Evolutionary conservation across 352 stramenopile genomes (phyloP), one percentile per base, ranked within the genome.

Genomic region (Achlya hypogyna): DNA sequence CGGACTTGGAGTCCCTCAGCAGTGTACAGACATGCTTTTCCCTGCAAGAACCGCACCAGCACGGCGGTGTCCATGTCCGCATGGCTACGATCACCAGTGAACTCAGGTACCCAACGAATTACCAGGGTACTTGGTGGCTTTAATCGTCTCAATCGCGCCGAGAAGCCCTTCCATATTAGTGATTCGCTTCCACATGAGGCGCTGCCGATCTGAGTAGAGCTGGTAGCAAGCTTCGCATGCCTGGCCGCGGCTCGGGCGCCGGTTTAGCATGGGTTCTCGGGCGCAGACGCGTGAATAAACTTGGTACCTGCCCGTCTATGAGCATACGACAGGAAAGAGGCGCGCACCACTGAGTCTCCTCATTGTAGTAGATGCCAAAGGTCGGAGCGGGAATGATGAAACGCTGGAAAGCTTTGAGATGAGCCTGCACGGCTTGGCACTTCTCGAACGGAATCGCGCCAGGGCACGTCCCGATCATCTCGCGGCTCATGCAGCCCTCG

Each of bases 191-290:
- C 60, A 67, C 60, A 67, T 67, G 9, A 67, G 31, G 9, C 60
- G 38, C 51, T 67, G 60, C 4, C 60, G 60, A 58, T 67, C 60
- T 23, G 60, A 58, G 32, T 58, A 67, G 20, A 67, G 47, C 18
- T 67, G 60, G 32, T 67, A 67, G 51, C 60, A 67, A 5, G 60
- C 60, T 67, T 67, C 60, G 27, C 60, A 67, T 14, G 60, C 60
- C n/a, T 67, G 45, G 38, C 60, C 60, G 18, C 60, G 60, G 38
- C 51, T 49, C 5, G 60, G 16, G 34, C 60, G 60, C 3, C 54
- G 54, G 28, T 64, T 64, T n/a, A 64, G 35, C 23, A 64, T 38
- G 16, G 47, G 38, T 45, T 64, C 54, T 31, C 47, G 45, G 35
- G 54, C 54, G 40, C 54, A 64, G 10, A 34, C 45, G 31, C 54